Evolutionary conservation across 2,329 filamentous ascomycete genomes (phyloP), one percentile per base, ranked within the genome.

Genomic region (Phaeoacremonium minimum): DNA sequence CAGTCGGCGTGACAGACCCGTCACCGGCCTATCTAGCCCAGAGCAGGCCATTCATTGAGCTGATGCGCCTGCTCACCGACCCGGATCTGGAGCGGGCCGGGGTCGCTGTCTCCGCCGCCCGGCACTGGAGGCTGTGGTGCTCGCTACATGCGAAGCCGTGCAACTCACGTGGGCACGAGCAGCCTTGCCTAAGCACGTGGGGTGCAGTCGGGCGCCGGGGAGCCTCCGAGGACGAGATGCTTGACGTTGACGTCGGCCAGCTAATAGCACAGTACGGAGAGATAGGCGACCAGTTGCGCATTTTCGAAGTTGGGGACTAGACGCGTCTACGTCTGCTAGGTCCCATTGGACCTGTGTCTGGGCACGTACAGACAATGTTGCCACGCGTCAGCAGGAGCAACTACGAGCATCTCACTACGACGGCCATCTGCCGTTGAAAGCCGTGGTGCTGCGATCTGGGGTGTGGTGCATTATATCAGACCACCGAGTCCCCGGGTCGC

Each of bases 61-160:
- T 73, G 7, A 45, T 72, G 31, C 50, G 53, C 35, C 48, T 73
- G 14, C 47, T 74, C 36, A 51, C 58, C 29, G 69, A 73, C 39
- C 69, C 69, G 32, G 63, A 70, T 32, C 51, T 73, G 22, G 51
- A 64, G 32, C 55, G 44, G 29, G 64, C 61, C 12, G 52, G 59
- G 38, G 45, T 73, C 18, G 52, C 51, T 44, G 57, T 68, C 28
- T 55, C 55, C 36, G 48, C 48, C 15, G n/a, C 22, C 14, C 47
- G 45, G 28, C 67, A 69, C 42, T 52, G 53, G 35, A 40, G 45
- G 15, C 48, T 59, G 2, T 69, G 66, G 58, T 71, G 67, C 40
- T 55, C 51, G 15, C 71, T 68, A 41, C 66, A 71, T 31, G 42
- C 42, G 9, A 9, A 9, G 9, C 22, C 22, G 9, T 9, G n/a